phyloP scores from a whole-genome alignment of 2,329 filamentous ascomycete genomes.

The Didymella keratinophila region DNA sequence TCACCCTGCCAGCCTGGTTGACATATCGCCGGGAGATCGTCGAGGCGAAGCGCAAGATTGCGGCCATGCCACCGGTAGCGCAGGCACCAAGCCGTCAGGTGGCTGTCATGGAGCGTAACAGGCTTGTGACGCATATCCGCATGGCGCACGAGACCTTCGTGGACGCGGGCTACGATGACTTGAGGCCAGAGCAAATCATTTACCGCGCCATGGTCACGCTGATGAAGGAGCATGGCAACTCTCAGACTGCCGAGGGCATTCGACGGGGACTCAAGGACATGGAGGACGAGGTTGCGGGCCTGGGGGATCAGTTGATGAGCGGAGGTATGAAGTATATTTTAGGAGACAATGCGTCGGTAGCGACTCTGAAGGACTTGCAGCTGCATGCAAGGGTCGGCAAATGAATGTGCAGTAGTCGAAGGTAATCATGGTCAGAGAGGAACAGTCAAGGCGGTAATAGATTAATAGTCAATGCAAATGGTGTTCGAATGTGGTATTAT shows the following conservation, averaged over 20 bases:
- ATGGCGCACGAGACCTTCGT: conserved; percentile 6
- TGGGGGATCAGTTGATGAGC: conserved; percentile 6
- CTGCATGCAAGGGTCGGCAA: not conserved
- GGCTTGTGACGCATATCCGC: conserved; percentile 9
- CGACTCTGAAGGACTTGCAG: not conserved
- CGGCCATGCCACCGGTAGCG: not conserved
- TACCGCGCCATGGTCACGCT: not conserved
- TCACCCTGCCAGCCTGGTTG: conserved; percentile 12
- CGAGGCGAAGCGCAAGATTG: not conserved
- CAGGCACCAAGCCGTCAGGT: conserved; percentile 1
- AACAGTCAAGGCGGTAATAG: not conserved
- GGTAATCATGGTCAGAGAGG: not conserved
- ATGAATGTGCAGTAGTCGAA: not conserved
- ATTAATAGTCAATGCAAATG: not conserved
- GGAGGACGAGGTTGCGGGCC: conserved; percentile 5
- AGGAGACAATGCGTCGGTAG: not conserved
- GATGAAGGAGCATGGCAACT: not conserved
- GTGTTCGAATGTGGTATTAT: conserved; percentile 4
- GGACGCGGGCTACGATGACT: not conserved
- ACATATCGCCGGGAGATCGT: conserved; percentile 4
- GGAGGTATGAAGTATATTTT: conserved; percentile 6
- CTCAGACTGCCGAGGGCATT: not conserved
- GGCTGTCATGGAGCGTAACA: conserved; percentile 7
- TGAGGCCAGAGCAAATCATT: conserved; percentile 16
- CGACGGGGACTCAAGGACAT: conserved; percentile 4